Conservation (phyloP, 176 grass and related monocot species). For the Elymus sibiricus region DNA sequence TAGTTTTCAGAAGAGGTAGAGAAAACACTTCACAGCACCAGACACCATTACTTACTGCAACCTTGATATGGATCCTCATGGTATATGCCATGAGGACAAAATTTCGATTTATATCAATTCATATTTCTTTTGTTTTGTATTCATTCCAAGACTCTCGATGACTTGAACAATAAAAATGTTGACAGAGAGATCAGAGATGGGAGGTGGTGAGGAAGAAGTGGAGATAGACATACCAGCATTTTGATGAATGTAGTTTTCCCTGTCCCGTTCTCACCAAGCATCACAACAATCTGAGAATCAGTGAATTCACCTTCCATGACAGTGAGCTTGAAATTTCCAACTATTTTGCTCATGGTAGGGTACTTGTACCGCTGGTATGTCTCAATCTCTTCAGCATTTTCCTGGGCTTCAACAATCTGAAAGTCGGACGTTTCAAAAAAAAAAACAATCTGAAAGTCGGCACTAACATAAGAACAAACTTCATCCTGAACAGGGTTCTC, state of each 20-base stretch:
- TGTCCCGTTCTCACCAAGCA: conserved; percentile 88
- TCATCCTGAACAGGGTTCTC: neutral
- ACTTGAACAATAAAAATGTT: neutral
- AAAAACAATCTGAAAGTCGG: conserved; percentile 51
- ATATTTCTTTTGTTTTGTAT: neutral
- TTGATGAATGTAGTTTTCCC: conserved; percentile 84
- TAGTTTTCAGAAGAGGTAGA: neutral
- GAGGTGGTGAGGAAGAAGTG: neutral
- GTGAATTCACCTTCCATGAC: conserved; percentile 76
- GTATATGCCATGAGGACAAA: neutral
- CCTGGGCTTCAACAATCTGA: conserved; percentile 77
- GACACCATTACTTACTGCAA: neutral
- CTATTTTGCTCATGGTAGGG: conserved; percentile 85
- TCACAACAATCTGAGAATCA: conserved; percentile 82
- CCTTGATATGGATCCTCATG: neutral
- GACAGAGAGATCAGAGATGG: neutral
- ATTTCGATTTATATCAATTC: neutral
- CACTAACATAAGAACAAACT: neutral
- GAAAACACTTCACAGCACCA: neutral
- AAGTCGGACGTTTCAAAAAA: too few species aligned
- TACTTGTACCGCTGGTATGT: conserved; percentile 75
- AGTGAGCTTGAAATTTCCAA: conserved; percentile 66
- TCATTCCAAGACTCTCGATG: neutral
- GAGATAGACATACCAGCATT: conserved; percentile 53
- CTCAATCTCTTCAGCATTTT: conserved; percentile 73